phyloP scores from a whole-genome alignment of 768 basidiomycete genomes.

The Suillus plorans region DNA sequence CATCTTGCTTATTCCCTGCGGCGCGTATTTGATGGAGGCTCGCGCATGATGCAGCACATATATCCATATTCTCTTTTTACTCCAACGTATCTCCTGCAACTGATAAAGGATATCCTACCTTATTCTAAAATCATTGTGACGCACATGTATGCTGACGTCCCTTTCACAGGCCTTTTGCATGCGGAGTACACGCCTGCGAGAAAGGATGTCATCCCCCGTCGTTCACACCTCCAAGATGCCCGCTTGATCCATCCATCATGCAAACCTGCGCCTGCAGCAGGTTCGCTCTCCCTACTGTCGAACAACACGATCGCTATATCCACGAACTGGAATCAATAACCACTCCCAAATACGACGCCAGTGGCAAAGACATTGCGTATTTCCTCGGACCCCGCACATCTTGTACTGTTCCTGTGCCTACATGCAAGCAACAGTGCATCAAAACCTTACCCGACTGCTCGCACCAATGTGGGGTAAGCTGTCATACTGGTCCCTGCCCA shows the following conservation, averaged over 20 bases:
- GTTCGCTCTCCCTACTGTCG: slow-evolving; percentile 41
- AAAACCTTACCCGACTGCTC: slow-evolving; percentile 65
- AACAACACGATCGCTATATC: slow-evolving; percentile 11
- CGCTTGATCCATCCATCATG: slow-evolving; percentile 66
- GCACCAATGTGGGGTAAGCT: slow-evolving; percentile 68
- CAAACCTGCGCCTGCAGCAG: slow-evolving; percentile 85
- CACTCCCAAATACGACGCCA: slow-evolving; percentile 9
- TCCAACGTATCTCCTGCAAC: neutral
- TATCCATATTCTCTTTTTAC: neutral
- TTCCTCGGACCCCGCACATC: slow-evolving; percentile 41
- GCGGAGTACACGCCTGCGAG: slow-evolving; percentile 72
- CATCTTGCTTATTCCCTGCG: neutral
- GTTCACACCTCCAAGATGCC: slow-evolving; percentile 57
- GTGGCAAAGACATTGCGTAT: slow-evolving; percentile 11
- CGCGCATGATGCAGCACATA: neutral
- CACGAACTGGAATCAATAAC: neutral
- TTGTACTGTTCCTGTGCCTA: slow-evolving; percentile 80
- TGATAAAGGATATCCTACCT: neutral
- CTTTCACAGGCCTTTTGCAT: slow-evolving; percentile 59
- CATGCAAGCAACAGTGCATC: slow-evolving; percentile 68
- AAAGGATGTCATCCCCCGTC: slow-evolving; percentile 79
- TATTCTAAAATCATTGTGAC: neutral
- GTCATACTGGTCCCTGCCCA: slow-evolving; percentile 80
- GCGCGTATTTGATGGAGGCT: slow-evolving; percentile 41
- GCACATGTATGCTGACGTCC: neutral